Evolutionary conservation across 495 filamentous ascomycete species (phyloP).

Genomic region (Aspergillus baeticus): DNA sequence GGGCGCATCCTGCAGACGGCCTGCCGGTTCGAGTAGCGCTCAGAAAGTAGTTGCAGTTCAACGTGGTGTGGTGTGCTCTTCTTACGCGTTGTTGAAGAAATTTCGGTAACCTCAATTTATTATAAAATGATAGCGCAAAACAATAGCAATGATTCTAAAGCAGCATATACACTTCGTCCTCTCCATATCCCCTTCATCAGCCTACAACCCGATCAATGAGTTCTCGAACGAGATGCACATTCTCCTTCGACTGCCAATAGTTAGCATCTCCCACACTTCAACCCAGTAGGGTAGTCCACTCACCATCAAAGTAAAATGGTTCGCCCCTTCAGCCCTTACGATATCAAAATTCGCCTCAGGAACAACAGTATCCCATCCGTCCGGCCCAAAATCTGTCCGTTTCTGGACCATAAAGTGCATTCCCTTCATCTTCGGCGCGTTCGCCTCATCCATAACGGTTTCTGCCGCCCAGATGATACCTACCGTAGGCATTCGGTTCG

Average conservation of each 20-base stretch:
- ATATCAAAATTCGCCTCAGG: neutral
- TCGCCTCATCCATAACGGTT: neutral
- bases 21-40: neutral
- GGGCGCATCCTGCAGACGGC: neutral
- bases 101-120: too few species aligned
- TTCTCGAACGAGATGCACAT: neutral
- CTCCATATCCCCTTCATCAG: neutral
- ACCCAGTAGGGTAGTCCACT: neutral
- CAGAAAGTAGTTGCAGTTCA: too few species aligned
- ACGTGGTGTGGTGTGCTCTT: too few species aligned
- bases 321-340: neutral
- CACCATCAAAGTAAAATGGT: conserved; percentile 2
- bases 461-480: conserved; percentile 4
- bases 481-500: neutral
- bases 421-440: neutral
- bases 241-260: neutral
- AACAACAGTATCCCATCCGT: neutral
- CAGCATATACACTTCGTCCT: too few species aligned
- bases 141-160: too few species aligned
- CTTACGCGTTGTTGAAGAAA: neutral
- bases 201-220: conserved; percentile 4
- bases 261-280: neutral
- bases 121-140: too few species aligned
- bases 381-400: conserved; percentile 1
- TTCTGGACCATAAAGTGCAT: conserved; percentile 6